A percentile compares a stretch with the other conserved stretches of the same genome.
Evolutionary conservation across 176 grass and related monocot genomes (phyloP).

Genomic region (Chloris gayana): DNA sequence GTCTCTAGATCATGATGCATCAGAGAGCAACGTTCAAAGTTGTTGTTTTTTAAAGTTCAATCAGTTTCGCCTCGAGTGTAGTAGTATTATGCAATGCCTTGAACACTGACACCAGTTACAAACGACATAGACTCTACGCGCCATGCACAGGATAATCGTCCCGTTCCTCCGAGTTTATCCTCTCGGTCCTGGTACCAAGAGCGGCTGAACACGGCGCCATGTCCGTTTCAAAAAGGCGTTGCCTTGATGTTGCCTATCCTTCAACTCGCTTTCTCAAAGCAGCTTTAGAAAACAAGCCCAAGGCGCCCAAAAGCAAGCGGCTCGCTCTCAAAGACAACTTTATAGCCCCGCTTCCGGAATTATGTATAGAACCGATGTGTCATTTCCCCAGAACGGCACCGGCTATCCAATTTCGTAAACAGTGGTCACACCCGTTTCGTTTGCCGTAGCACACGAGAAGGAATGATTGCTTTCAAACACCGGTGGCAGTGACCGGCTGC

Average conservation of each 20-base stretch:
- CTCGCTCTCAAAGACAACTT: neutral
- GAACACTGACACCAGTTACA: neutral
- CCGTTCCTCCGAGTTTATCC: neutral
- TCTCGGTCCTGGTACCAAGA: neutral
- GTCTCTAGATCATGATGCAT: neutral
- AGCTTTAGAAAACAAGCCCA: neutral
- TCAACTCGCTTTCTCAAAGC: slow-evolving; percentile 22
- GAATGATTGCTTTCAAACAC: slow-evolving; percentile 1
- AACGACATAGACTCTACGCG: neutral
- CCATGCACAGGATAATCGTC: neutral
- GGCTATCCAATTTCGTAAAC: neutral
- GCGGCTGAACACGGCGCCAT: neutral
- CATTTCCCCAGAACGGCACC: neutral
- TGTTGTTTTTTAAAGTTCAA: neutral
- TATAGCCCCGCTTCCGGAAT: neutral
- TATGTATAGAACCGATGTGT: neutral
- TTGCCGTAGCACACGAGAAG: neutral
- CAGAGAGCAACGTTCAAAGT: neutral
- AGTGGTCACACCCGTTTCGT: neutral
- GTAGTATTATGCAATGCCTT: too few relatives aligned
- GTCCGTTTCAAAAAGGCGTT: neutral
- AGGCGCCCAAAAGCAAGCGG: neutral
- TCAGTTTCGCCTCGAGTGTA: neutral
- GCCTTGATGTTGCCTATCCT: slow-evolving; percentile 10
- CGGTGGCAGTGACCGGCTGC: neutral